phyloP scores from a whole-genome alignment of 345 rosid genomes.

The Abelmoschus esculentus region DNA sequence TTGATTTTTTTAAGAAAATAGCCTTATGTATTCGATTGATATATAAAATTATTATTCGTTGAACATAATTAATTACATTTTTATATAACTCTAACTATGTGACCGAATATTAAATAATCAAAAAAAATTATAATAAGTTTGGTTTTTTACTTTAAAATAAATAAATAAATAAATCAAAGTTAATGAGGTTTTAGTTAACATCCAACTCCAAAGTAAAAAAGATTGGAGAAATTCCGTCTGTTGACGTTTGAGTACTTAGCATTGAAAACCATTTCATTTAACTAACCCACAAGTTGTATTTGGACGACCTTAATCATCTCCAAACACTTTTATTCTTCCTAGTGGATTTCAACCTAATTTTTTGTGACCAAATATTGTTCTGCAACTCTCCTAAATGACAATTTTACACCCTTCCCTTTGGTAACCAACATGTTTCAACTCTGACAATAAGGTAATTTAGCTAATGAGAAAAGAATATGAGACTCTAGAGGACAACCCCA shows the following conservation, averaged over 20 bases:
- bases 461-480: constrained; percentile 8
- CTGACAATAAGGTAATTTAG: constrained; percentile 6
- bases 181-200: background rate
- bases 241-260: background rate
- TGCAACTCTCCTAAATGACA: constrained; percentile 6
- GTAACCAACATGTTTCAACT: background rate
- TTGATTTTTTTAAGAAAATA: too few species aligned
- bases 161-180: background rate
- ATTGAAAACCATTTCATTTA: background rate
- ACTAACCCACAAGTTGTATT: constrained; percentile 11
- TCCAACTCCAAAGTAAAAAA: background rate
- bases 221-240: background rate
- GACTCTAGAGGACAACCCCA: background rate
- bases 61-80: too few species aligned
- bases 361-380: background rate
- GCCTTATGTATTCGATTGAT: too few species aligned
- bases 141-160: too few species aligned
- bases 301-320: constrained; percentile 11
- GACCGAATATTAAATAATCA: too few species aligned
- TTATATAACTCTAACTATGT: too few species aligned
- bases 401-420: background rate
- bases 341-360: constrained; percentile 11
- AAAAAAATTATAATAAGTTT: too few species aligned
- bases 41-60: too few species aligned
- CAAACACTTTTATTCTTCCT: background rate